phyloP scores from a whole-genome alignment of 208 protist genomes.

The Trypanosoma cruzi region DNA sequence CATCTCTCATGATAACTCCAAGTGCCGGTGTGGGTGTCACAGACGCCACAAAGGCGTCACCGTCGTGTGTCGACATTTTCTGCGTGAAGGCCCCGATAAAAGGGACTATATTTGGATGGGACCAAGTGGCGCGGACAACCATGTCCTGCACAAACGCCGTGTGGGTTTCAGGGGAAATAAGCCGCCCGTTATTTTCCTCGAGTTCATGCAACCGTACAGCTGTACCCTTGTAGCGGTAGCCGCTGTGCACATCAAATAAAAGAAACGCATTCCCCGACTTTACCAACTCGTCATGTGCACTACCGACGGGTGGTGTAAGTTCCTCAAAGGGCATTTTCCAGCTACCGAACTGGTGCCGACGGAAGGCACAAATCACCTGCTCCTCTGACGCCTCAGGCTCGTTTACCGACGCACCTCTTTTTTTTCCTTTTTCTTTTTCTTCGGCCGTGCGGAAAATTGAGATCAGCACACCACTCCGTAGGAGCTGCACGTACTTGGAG shows the following conservation, averaged over 20 bases:
- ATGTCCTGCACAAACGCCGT: constrained; percentile 63
- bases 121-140: constrained; percentile 50
- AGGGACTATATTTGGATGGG: constrained; percentile 56
- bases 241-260: constrained; percentile 25
- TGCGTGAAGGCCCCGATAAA: constrained; percentile 72
- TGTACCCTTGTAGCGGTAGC: constrained; percentile 25
- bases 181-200: not conserved
- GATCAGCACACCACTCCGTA: not conserved
- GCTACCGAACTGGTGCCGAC: constrained; percentile 37
- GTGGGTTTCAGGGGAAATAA: constrained; percentile 33
- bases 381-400: constrained; percentile 3
- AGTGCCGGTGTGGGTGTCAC: constrained; percentile 28
- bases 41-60: not conserved
- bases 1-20: constrained; percentile 41
- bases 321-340: constrained; percentile 56
- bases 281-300: not conserved
- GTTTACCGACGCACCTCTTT: not conserved
- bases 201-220: constrained; percentile 38
- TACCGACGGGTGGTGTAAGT: constrained; percentile 21
- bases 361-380: constrained; percentile 41
- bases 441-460: not conserved
- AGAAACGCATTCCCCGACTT: not conserved
- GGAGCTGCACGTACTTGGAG: constrained; percentile 16
- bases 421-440: not conserved
- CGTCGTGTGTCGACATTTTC: constrained; percentile 30